Conservation (phyloP, 306 rosid species). For the Abrus pulchellus region DNA sequence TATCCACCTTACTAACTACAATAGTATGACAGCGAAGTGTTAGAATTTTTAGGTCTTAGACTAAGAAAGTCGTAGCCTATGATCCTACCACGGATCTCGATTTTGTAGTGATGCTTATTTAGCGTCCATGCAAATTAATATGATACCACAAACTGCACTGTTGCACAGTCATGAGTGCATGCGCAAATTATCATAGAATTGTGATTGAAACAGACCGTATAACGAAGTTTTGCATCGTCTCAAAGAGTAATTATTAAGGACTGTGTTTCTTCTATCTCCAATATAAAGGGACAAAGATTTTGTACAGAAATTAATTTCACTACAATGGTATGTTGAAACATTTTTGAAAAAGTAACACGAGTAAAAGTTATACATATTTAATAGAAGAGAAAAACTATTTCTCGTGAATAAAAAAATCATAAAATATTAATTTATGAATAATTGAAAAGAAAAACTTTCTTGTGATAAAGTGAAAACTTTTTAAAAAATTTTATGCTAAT, state of each 20-base stretch:
- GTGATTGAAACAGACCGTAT: background rate
- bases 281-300: background rate
- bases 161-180: slow-evolving; percentile 25
- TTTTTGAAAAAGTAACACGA: too few relatives aligned
- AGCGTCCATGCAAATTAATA: slow-evolving; percentile 44
- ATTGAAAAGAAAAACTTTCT: too few relatives aligned
- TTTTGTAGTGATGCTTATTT: slow-evolving; percentile 21
- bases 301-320: background rate
- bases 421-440: too few relatives aligned
- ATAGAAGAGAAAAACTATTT: too few relatives aligned
- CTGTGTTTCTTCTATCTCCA: background rate
- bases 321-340: background rate
- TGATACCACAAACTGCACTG: background rate
- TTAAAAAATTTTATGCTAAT: too few relatives aligned
- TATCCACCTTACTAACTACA: slow-evolving; percentile 7
- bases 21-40: slow-evolving; percentile 19
- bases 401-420: too few relatives aligned
- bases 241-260: background rate
- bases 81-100: slow-evolving; percentile 49
- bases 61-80: slow-evolving; percentile 37
- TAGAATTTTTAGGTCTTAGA: slow-evolving; percentile 22
- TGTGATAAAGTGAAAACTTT: too few relatives aligned
- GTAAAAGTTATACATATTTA: too few relatives aligned
- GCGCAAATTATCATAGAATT: background rate
- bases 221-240: background rate